Percentiles rank a stretch among this genome's conserved stretches.
Evolutionary conservation across 257 asterid genomes (phyloP).

Genomic region (Eucommia ulmoides): DNA sequence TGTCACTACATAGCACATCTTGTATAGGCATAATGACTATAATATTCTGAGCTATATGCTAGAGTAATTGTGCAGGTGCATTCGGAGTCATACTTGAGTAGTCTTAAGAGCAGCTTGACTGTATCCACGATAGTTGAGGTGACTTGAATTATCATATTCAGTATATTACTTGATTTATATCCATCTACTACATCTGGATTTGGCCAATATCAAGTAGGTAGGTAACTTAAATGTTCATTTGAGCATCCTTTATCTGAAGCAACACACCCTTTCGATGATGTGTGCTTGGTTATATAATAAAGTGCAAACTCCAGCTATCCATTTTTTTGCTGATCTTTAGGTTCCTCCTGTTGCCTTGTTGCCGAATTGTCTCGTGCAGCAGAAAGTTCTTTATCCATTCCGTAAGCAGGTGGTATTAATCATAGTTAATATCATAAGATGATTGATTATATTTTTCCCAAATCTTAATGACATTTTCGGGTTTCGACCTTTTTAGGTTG

Average conservation of each 20-base stretch:
- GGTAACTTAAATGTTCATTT: too few relatives aligned
- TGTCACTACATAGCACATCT: too few relatives aligned
- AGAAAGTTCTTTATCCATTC: conserved; percentile 69
- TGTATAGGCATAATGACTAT: too few relatives aligned
- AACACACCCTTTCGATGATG: too few relatives aligned
- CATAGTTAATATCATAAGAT: too few relatives aligned
- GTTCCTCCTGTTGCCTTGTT: conserved; percentile 77
- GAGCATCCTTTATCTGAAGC: too few relatives aligned
- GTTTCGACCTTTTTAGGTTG: conserved; percentile 55
- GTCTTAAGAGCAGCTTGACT: conserved; percentile 56
- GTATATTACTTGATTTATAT: not conserved
- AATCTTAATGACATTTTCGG: too few relatives aligned
- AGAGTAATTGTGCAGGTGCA: conserved; percentile 50
- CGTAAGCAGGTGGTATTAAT: conserved; percentile 88
- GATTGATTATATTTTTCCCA: too few relatives aligned
- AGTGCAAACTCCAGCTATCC: too few relatives aligned
- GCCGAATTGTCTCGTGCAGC: conserved; percentile 73
- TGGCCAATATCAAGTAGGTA: too few relatives aligned
- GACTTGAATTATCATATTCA: not conserved
- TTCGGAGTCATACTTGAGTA: conserved; percentile 62
- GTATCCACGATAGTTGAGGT: conserved; percentile 85
- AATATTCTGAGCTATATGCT: not conserved
- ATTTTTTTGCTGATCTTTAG: conserved; percentile 38
- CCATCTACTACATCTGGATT: too few relatives aligned
- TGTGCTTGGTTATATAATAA: too few relatives aligned